phyloP scores from a whole-genome alignment of 305 asterid genomes.

The Solanum hybrid region DNA sequence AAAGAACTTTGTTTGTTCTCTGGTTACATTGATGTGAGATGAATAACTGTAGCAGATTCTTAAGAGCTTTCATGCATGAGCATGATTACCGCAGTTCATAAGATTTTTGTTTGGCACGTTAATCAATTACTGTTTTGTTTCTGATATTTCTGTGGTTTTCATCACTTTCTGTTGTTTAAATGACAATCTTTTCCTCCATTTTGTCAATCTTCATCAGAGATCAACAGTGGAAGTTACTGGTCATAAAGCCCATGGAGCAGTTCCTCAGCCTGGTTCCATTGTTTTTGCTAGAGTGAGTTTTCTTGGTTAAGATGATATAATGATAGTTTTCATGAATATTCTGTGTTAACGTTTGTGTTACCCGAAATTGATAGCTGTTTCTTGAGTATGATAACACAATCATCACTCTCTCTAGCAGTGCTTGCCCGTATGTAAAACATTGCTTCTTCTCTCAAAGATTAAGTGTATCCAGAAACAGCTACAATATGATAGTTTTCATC shows the following conservation, averaged over 20 bases:
- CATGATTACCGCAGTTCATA: background rate
- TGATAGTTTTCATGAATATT: background rate
- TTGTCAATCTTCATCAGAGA: constrained; percentile 26
- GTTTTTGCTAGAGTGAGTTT: constrained; percentile 73
- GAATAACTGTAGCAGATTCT: background rate
- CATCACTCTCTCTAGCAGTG: background rate
- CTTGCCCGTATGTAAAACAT: background rate
- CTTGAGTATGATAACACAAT: background rate
- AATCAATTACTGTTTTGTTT: background rate
- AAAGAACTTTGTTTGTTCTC: background rate
- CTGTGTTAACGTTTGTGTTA: background rate
- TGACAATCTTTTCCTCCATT: background rate
- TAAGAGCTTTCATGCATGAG: background rate
- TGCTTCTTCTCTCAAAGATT: background rate
- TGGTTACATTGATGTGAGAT: background rate
- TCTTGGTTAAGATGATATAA: background rate
- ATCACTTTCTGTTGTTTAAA: background rate
- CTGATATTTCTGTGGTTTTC: background rate
- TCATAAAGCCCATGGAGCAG: constrained; percentile 87
- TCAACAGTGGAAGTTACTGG: constrained; percentile 79
- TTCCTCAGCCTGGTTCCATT: constrained; percentile 75
- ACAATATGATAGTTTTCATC: background rate
- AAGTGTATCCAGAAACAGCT: background rate
- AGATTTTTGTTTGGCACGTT: background rate
- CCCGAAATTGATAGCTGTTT: background rate